Evolutionary conservation across 2,329 filamentous ascomycete genomes (phyloP), one percentile per base, ranked within the genome.

Genomic region (Nannizzia gypsea): DNA sequence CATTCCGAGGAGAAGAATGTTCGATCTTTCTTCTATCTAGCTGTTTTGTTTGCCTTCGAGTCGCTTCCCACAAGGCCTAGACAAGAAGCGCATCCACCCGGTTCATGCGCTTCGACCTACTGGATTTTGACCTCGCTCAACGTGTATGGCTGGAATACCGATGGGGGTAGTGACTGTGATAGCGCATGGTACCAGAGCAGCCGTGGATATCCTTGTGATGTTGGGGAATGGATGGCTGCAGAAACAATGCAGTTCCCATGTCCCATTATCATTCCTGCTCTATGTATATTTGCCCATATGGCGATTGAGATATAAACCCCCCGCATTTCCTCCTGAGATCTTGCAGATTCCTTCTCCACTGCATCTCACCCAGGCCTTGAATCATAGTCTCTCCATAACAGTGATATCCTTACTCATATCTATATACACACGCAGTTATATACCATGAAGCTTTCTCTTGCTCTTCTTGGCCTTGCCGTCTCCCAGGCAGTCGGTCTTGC

Each of bases 101-200:
- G 48, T 54, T 54, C 48, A 54, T 54, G 48, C 48, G 48, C 48
- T 54, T 54, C 48, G 48, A 54, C 48, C 48, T 54, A 24, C 48
- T 54, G 22, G 13, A 54, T 54, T 54, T 31, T 54, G 48, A 24
- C n/a, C 48, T 54, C 26, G 6, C n/a, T 31, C 48, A 34, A 31
- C 31, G 3, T 34, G 8, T 26, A 54, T 54, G 11, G 20, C 26
- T 48, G 44, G 44, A 15, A 6, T 54, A 15, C n/a, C n/a, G 48
- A 34, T 6, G 26, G 24, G 17, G 48, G 20, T 54, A 9, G n/a
- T 34, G 15, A 11, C 20, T 54, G 48, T 11, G n/a, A 54, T 34
- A 34, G 48, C n/a, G 48, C 48, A 54, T 54, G 38, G 15, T 31
- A 8, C 24, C 48, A 54, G 13, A 17, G 1, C 13, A 17, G 48